Base-by-base conservation (phyloP, 345 rosid genomes). In the Camelina laxa region DNA sequence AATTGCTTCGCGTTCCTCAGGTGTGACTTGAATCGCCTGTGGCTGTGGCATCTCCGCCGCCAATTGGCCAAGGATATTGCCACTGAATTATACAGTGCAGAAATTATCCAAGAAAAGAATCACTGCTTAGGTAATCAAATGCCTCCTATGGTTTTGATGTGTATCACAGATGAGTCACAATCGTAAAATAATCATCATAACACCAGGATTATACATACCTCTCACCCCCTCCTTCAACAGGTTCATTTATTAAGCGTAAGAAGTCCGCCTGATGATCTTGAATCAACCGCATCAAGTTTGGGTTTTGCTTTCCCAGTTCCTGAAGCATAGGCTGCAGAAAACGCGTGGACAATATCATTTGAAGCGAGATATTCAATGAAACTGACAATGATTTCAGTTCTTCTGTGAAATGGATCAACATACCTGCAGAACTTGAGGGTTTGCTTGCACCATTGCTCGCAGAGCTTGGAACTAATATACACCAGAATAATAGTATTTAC, bases 181-280 rank as follows among this genome's bases (percentile, higher is more conserved):
- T 48, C 53, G 24, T 30, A 47, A 44, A 27, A 6, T 11, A 60
- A 20, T 41, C 35, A 21, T 7, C 31, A 10, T 8, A 49, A 31
- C 14, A 0, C 16, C 51, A n/a, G 4, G 69, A 65, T 45, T 56
- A 53, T 19, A 72, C 96, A 85, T 74, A 91, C 97, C 89, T 88
- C 27, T 91, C 97, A 63, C 86, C 61, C 9, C 79, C 95, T 67
- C 91, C 94, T 84, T 93, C 97, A 63, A 78, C 80, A 14, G 96
- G 97, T 78, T 93, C 98, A 63, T 93, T 91, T 58, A 93, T 88
- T 69, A 93, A 77, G 55, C 87, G 94, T 69, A 91, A 87, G 66
- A 93, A 93, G 63, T 93, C 98, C 22, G 89, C 83, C 69, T 89
- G 96, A 69, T 89, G 97, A 69, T 89, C 98, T 86, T 89, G 97